phyloP scores from a whole-genome alignment of 1,284 basidiomycete genomes.

The Pseudozyma sp. region DNA sequence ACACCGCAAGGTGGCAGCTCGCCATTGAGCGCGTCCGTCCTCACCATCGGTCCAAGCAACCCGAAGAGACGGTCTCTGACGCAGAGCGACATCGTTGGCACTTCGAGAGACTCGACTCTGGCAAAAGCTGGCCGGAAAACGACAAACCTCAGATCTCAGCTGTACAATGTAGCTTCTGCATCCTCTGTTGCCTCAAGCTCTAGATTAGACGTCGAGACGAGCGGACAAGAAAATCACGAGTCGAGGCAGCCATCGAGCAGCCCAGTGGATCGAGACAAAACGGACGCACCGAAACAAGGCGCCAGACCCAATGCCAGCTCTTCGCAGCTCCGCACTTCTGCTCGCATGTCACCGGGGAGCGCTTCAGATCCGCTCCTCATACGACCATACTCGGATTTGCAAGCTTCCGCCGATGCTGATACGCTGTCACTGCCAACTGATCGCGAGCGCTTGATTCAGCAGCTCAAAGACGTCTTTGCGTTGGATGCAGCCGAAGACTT shows the following conservation, averaged over 20 bases:
- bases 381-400: conserved; percentile 21
- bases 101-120: conserved; percentile 13
- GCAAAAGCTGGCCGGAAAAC: conserved; percentile 5
- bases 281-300: neutral
- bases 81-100: conserved; percentile 33
- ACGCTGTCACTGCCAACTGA: neutral
- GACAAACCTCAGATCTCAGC: conserved; percentile 26
- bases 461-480: conserved; percentile 46
- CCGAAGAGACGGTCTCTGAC: conserved; percentile 25
- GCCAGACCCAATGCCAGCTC: neutral
- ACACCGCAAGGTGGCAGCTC: conserved; percentile 50
- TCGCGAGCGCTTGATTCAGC: conserved; percentile 31
- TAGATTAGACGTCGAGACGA: neutral
- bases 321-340: conserved; percentile 4
- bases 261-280: conserved; percentile 7
- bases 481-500: conserved; percentile 45
- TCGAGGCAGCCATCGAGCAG: conserved; percentile 3
- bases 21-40: conserved; percentile 39
- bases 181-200: conserved; percentile 17
- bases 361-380: conserved; percentile 25
- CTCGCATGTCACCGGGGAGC: neutral
- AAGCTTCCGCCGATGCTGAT: neutral
- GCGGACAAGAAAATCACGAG: neutral
- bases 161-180: conserved; percentile 20
- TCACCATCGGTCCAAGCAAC: conserved; percentile 31